Base-by-base conservation (phyloP, 116 monocot species). In the Dioscorea cayenensis region DNA sequence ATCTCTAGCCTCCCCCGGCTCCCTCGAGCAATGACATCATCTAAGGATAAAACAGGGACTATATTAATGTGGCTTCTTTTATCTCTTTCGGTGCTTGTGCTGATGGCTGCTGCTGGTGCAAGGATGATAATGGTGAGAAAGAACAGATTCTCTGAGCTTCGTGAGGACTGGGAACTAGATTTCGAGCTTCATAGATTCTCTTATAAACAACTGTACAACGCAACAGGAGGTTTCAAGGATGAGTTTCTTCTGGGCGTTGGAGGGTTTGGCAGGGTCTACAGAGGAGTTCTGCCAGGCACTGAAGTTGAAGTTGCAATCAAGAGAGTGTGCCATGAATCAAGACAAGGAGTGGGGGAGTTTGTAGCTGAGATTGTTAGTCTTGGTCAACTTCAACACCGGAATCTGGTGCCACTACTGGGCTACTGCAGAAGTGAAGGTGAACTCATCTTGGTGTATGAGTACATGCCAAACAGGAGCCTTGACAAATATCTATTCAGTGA, bases 401-500 rank as follows among this genome's bases (percentile, higher is more conserved):
- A 69, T 25, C 22, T 69, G 1, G 69, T 69, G 8, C 49, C 49
- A 5, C 27, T 69, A 4, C 50, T 51, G 22, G 69, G 69, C 22
- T 69, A 51, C 10, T 69, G 69, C 48, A 20, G 51, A 13, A 27
- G 69, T 3, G 20, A 69, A 22, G 69, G 51, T n/a, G 69, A 69
- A 4, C 51, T 69, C 22, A 4, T 69, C 48, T 25, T 69, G 13
- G 69, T 69, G 23, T 69, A 69, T 51, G 69, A 69, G 14, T 69
- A 51, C 69, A 69, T 69, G 69, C 69, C 49, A 19, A 69, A 69
- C 17, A 49, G 69, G 0, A 69, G 69, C 69, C 68, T 69, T 25
- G 69, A 69, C 25, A 69, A 22, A 13, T 51, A 12, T 25, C 51
- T 69, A 22, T 51, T 69, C 23, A 1, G 1, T 6, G 21, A 69